Evolutionary conservation across 1,284 basidiomycete species (phyloP), one percentile per base, ranked within the genome.

Genomic region (Ceratobasidium sp.): DNA sequence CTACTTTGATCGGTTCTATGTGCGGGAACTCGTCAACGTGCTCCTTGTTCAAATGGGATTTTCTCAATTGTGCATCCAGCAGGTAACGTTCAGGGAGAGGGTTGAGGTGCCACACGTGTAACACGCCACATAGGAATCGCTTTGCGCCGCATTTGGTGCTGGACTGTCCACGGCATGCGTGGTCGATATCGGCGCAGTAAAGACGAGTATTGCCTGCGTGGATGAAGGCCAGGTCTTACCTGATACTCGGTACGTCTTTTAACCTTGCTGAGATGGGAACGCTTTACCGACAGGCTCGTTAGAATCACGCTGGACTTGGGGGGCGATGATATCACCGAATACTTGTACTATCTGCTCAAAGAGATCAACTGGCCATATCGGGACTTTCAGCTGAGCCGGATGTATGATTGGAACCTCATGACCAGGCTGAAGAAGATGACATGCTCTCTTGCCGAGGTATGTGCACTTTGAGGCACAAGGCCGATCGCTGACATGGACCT

Each of bases 151-250:
- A 1, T 98, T 97, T 77, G 94, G 96, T 20, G 94, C 96, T 1
- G 97, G 97, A 12, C 89, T 98, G 69, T 94, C 93, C 0, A 91
- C 88, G 72, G 96, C 95, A 12, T 98, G 96, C 76, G 93, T 99
- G 2, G 92, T 99, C 38, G 94, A 99, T 77, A 88, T 99, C 67
- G 97, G 97, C 10, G 91, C 96, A 5, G 85, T 85, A 27, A 87
- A 85, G 72, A 95, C 92, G 1, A 93, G 87, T 72, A 87, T 99
- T 60, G 89, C 95, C 0, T 98, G 96, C 76, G 92, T 99, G 6
- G 97, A 99, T 73, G 97, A 99, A 76, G 97, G 97, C 0, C 78
- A 96, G 57, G 87, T 99, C 15, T 81, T 96, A 29, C 78, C 90
- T 1, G 97, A 99, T 74, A 94, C 94, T 2, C 87, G 96, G 94